Evolutionary conservation across 1,284 basidiomycete genomes (phyloP).

Genomic region (Irpex sp.): DNA sequence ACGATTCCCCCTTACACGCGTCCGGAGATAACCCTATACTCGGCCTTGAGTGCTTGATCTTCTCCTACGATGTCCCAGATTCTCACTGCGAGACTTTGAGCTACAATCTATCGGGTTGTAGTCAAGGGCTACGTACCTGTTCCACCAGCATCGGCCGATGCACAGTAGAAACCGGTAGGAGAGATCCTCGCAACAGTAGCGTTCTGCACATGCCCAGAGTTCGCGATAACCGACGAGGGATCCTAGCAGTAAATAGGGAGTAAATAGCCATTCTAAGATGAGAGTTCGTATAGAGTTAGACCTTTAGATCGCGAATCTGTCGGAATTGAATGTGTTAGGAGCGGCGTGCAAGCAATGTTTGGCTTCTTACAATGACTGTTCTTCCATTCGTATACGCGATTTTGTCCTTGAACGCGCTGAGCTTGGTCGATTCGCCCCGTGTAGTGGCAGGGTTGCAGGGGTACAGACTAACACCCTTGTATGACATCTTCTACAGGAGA

Average conservation of each 20-base stretch:
- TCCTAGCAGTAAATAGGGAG: conserved; percentile 37
- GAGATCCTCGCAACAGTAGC: conserved; percentile 90
- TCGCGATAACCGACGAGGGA: conserved; percentile 53
- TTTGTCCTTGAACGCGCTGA: conserved; percentile 81
- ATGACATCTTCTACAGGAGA: conserved; percentile 45
- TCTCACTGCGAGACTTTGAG: conserved; percentile 49
- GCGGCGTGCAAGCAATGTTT: background rate
- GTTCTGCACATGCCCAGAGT: conserved; percentile 81
- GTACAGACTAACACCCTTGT: conserved; percentile 53
- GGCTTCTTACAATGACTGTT: conserved; percentile 72
- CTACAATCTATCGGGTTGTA: background rate
- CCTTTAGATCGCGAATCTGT: conserved; percentile 63
- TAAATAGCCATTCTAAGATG: background rate
- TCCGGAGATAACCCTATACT: conserved; percentile 81
- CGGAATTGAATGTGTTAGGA: background rate
- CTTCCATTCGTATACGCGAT: conserved; percentile 86
- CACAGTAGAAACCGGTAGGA: conserved; percentile 93
- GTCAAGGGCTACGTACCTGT: conserved; percentile 49
- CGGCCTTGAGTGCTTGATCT: conserved; percentile 83
- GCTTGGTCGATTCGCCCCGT: conserved; percentile 77
- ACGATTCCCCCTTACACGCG: conserved; percentile 62
- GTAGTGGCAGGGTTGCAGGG: conserved; percentile 75
- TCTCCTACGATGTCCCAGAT: conserved; percentile 94
- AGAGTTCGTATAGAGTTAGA: conserved; percentile 19
- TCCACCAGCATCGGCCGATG: conserved; percentile 81